Evolutionary conservation across 2,329 filamentous ascomycete species (phyloP), one percentile per base, ranked within the genome.

Genomic region (Thelonectria rubi): DNA sequence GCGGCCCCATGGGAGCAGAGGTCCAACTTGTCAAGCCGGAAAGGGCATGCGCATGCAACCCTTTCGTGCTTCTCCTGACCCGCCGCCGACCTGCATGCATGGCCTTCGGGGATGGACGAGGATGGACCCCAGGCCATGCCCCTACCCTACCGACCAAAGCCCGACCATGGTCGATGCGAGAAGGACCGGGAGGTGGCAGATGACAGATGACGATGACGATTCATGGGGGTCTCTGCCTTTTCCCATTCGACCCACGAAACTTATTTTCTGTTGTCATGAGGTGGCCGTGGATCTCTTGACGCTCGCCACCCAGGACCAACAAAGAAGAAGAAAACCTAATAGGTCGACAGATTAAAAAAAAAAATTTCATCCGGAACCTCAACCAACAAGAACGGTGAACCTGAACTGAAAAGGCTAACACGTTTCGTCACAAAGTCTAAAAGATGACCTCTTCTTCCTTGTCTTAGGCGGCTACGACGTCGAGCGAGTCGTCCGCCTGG

Each of bases 381-480:
- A 54, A 62, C 43, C 45, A 60, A 20, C 39, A 15, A 58, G 26
- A 24, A 34, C 18, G 18, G 24, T 21, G 42, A 17, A 45, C 18
- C 45, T n/a, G 30, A n/a, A 32, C 17, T 34, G 32, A 34, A 34
- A 34, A 14, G 48, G 26, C 57, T 54, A 57, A 52, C 42, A 43
- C 56, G 60, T 59, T 68, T 69, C 65, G 68, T 63, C 60, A 61
- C 62, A 70, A 70, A 70, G 66, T 69, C 56, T 70, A 70, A 70
- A 63, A 69, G 57, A 14, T 14, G 32, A 11, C 11, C 9, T 34
- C 48, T 45, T 45, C 43, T 60, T 32, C 24, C 47, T 45, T 64
- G 34, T 26, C 58, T 30, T n/a, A 14, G 46, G 47, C 37, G 42
- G 18, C 30, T 46, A 47, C 39, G 11, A 42, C 42, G 15, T 42